Base-by-base conservation (phyloP, 2,329 filamentous ascomycete genomes). In the Stemphylium beticola region DNA sequence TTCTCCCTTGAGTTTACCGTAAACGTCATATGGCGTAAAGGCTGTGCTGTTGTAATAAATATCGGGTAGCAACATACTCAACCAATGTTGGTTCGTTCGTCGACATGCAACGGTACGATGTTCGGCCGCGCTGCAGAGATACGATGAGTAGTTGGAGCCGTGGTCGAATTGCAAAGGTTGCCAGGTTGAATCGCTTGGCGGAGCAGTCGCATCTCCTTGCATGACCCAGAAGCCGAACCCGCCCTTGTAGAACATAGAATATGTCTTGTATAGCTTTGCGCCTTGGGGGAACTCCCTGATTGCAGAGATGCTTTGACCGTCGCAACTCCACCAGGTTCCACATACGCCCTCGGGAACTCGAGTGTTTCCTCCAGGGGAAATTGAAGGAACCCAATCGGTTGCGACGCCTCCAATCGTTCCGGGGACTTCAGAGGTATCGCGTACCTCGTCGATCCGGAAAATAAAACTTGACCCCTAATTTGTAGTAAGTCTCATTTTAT, bases 361-460 rank as follows among this genome's bases (percentile, higher is more conserved):
- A 2, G 2, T 17, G 39, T 66, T 55, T 6, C 42, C 48, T 15
- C 50, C 53, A 11, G 3, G 14, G 4, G 52, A 31, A 11, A 33
- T 48, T 3, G 60, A 53, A 29, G 66, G 68, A 7, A 52, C 53
- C 66, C 68, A 69, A 22, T 60, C 41, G 6, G 22, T 7, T 55
- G 14, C 55, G 9, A 24, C 43, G n/a, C 1, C 2, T 39, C 29
- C 61, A 50, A 2, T 39, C 17, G 4, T 34, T 18, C 10, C 37
- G 18, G 12, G 18, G 7, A 18, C 54, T 22, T 15, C 49, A 2
- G 32, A 39, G 9, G 55, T 26, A 17, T 71, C 60, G 24, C 36
- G 22, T 7, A 72, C 60, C 49, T 74, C 71, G 39, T 70, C 58
- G 44, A 74, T 65, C 12, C 37, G 52, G 44, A 73, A 73, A 11